A percentile compares a stretch with the other conserved stretches of the same genome.
phyloP scores from a whole-genome alignment of 805 yeast species.

The Starmerella lactis-condensi region DNA sequence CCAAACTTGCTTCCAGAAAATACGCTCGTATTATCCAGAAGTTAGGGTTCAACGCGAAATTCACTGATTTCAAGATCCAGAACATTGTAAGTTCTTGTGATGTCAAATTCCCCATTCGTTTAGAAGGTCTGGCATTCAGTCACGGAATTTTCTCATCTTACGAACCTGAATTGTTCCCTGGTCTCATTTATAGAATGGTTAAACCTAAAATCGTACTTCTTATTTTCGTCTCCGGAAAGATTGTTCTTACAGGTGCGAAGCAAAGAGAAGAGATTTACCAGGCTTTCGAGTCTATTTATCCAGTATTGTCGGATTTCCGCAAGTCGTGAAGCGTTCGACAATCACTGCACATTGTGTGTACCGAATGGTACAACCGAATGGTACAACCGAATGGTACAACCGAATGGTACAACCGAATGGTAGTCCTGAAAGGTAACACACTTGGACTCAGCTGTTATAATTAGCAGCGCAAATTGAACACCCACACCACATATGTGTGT shows the following conservation, averaged over 20 bases:
- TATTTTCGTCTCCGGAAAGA: constrained; percentile 92
- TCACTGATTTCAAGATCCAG: constrained; percentile 94
- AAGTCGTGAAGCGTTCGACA: constrained; percentile 37
- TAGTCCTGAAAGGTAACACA: too few species aligned
- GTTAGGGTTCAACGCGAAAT: constrained; percentile 92
- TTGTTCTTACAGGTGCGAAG: constrained; percentile 95
- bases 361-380: too few species aligned
- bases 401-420: too few species aligned
- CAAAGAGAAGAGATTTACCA: constrained; percentile 97
- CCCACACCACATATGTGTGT: too few species aligned
- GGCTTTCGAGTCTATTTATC: constrained; percentile 95
- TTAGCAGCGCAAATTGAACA: too few species aligned
- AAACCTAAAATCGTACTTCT: constrained; percentile 91
- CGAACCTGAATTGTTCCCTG: constrained; percentile 96
- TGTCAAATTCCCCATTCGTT: constrained; percentile 89
- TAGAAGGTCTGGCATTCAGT: constrained; percentile 92
- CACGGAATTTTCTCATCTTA: constrained; percentile 98
- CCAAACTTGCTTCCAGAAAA: constrained; percentile 93
- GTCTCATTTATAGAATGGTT: constrained; percentile 97
- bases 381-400: too few species aligned
- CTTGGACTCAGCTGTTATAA: too few species aligned
- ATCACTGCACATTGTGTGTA: too few species aligned
- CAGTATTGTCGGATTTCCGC: constrained; percentile 94
- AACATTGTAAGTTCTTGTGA: constrained; percentile 98
- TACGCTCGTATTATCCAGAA: constrained; percentile 96